Evolutionary conservation across 2,329 filamentous ascomycete genomes (phyloP), one percentile per base, ranked within the genome.

Genomic region (Endoconidiophora polonica): DNA sequence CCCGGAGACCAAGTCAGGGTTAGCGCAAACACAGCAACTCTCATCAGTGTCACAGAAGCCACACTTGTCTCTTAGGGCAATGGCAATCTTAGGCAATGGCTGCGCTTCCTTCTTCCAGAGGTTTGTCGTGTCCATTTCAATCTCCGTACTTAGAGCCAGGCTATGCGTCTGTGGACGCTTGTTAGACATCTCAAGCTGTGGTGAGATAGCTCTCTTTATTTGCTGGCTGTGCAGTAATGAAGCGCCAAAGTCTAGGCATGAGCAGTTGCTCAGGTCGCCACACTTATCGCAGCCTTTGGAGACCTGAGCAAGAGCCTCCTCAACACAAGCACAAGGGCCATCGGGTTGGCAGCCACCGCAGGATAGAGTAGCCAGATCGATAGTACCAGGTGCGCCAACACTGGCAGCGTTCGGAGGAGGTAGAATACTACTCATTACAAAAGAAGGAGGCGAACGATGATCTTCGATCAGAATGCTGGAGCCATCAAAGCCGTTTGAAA

Each of bases 1-100:
- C 46, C 49, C 18, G 20, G 47, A 41, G 44, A 53, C 43, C 18
- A 53, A 29, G 16, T 53, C 52, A 4, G 67, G 64, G 56, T 88
- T 84, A 22, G 83, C 84, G 62, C 85, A 91, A 56, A 87, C 78
- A 59, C 85, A 91, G 57, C 85, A 85, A 0, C 81, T 87, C 3
- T 83, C 83, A 53, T 88, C 83, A 54, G 81, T 77, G 37, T 53
- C 52, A 64, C 85, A 91, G 65, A 91, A 91, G 5, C 85, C 85
- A 61, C 85, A 91, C 18, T 76, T 74, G 57, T 90, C 84, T 54
- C 76, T 73, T 4, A 73, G 68, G 9, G 68, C 65, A 40, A 72
- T 63, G 16, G 59, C 52, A 5, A 54, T 53, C n/a, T 45, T 45
- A 39, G 61, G 59, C 16, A 66, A 61, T 12, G 45, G 44, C 40